Evolutionary conservation across 2,329 filamentous ascomycete species (phyloP).

Genomic region (Colletotrichum endophyticum): DNA sequence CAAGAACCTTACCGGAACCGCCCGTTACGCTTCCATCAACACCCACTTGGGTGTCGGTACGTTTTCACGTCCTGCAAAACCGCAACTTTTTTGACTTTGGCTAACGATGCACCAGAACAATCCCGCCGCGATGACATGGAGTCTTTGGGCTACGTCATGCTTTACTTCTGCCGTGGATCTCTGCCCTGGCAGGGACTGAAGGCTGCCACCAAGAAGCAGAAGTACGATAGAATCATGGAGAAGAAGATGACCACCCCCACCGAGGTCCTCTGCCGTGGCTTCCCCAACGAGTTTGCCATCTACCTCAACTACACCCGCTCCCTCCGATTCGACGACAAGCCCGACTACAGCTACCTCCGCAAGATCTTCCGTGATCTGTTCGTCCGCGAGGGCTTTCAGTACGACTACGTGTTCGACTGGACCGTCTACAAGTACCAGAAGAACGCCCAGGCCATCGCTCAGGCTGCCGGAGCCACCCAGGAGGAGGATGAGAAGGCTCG

Average conservation of each 20-base stretch:
- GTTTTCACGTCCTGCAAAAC: constrained; percentile 32
- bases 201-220: constrained; percentile 99
- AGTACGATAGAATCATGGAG: constrained; percentile 99
- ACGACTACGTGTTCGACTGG: constrained; percentile 99
- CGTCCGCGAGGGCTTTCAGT: constrained; percentile 98
- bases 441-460: constrained; percentile 87
- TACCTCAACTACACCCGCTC: constrained; percentile 99
- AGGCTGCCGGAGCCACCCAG: constrained; percentile 67
- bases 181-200: constrained; percentile 99
- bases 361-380: constrained; percentile 99
- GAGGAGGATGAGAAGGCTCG: constrained; percentile 80
- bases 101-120: constrained; percentile 71
- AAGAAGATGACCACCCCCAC: constrained; percentile 99
- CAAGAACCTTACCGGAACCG: constrained; percentile 99
- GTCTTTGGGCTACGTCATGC: constrained; percentile 98
- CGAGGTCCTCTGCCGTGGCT: constrained; percentile 97
- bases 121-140: constrained; percentile 99
- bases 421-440: constrained; percentile 99
- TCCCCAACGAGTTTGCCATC: constrained; percentile 99
- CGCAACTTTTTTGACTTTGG: neutral
- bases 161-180: constrained; percentile 99
- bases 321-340: constrained; percentile 99
- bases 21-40: constrained; percentile 98
- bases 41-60: constrained; percentile 92
- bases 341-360: constrained; percentile 98